Evolutionary conservation across 345 rosid species (phyloP), one percentile per base, ranked within the genome.

Genomic region (Bretschneidera sinensis): DNA sequence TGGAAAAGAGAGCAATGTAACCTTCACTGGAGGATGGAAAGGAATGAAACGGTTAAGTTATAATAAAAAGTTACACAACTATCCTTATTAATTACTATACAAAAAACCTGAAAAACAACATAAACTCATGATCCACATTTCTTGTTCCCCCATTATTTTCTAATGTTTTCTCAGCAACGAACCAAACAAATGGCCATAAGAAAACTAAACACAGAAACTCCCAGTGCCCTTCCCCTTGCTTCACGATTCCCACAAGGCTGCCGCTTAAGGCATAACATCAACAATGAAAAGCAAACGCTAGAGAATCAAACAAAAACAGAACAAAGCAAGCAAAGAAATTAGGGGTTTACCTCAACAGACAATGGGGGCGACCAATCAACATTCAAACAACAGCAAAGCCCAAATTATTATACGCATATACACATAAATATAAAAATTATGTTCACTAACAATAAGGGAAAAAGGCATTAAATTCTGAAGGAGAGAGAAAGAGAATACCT

Each of bases 341-440:
- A 47, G 55, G 55, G 57, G 18, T 55, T 48, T 54, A 54, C 70
- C 74, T 64, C 35, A 21, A 55, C 51, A 43, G 65, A 48, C 16
- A 24, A 34, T 14, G 19, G 21, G 61, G 15, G 48, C 24, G 43
- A 64, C 28, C 70, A 31, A 50, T n/a, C 69, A 35, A 55, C 48
- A 54, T 24, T 71, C 20, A 60, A 54, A 35, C 51, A 52, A 57
- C 50, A 17, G 31, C 34, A 54, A 63, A 71, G 39, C 62, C 69
- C 69, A 58, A 70, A 64, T 23, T 24, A 45, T 20, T 9, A 49
- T 25, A 55, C 2, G 33, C 28, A 50, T 21, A 43, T 28, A 39
- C 21, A 10, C 0, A 33, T 5, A 18, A 19, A 21, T 13, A 54
- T 18, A 20, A 24, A 31, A 4, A 15, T n/a, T n/a, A n/a, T n/a